These are phyloP conservation scores for Penicillium sp. DNA, from an alignment of 2,329 filamentous ascomycete species.

Conservation along the genomic window DNA sequence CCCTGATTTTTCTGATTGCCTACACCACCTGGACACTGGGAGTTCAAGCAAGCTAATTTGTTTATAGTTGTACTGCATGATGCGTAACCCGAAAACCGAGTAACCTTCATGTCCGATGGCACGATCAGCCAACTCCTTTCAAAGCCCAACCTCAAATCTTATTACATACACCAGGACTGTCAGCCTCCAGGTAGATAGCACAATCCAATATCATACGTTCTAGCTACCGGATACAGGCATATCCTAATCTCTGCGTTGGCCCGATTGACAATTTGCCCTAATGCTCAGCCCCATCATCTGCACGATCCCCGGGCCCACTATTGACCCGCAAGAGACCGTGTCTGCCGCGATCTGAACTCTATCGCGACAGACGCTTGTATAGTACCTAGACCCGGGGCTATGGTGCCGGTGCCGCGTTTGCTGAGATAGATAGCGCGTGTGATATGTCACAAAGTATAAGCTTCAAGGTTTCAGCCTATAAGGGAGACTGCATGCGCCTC, in stretches of 20 bases:
- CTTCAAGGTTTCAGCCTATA: not conserved
- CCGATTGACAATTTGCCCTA: slow-evolving; percentile 12
- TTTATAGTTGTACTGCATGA: slow-evolving; percentile 30
- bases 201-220: not conserved
- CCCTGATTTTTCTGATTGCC: not conserved
- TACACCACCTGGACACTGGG: not conserved
- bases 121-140: not conserved
- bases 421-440: not conserved
- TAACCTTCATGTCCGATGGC: slow-evolving; percentile 2
- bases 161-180: not conserved
- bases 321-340: slow-evolving; percentile 11
- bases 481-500: not conserved
- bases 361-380: not conserved
- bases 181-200: not conserved
- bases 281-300: slow-evolving; percentile 9
- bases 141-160: not conserved
- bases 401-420: not conserved
- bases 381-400: not conserved
- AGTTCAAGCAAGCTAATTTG: not conserved
- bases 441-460: not conserved
- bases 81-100: slow-evolving; percentile 19
- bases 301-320: not conserved
- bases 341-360: slow-evolving; percentile 1
- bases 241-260: slow-evolving; percentile 7
- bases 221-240: slow-evolving; percentile 4